Percentiles rank a stretch among this genome's conserved stretches.
phyloP scores from a whole-genome alignment of 768 basidiomycete species.

The Macrolepiota fuliginosa region DNA sequence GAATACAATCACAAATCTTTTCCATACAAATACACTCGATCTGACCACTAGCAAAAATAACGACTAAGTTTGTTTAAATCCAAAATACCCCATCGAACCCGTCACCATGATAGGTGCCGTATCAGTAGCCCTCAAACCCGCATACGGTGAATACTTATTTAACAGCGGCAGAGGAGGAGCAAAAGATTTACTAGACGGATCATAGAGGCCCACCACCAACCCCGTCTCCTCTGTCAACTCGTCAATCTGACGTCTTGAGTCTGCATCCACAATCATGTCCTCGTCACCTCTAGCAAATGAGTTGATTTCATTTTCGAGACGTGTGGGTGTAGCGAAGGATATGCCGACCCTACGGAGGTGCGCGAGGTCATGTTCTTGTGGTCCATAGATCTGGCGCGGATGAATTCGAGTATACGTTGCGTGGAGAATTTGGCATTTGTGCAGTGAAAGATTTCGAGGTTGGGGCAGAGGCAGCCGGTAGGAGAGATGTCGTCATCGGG shows the following conservation, averaged over 20 bases:
- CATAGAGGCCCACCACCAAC: not conserved
- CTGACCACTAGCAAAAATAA: too few species aligned
- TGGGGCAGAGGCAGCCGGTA: not conserved
- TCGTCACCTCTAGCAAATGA: not conserved
- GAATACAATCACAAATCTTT: too few species aligned
- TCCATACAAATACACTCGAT: too few species aligned
- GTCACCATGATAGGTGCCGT: too few species aligned
- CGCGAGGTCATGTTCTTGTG: not conserved
- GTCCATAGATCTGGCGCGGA: not conserved
- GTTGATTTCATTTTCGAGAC: not conserved
- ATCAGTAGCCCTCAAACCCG: too few species aligned
- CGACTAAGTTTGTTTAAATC: too few species aligned
- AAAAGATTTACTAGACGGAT: too few species aligned
- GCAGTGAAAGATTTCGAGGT: not conserved
- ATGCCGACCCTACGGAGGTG: not conserved
- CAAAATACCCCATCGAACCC: too few species aligned
- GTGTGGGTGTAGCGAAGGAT: not conserved
- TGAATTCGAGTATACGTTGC: not conserved
- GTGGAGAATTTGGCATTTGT: not conserved
- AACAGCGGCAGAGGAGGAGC: too few species aligned
- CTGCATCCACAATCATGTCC: not conserved
- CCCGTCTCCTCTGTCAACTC: not conserved
- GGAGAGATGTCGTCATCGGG: not conserved
- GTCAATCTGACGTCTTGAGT: not conserved
- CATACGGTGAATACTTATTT: too few species aligned